These are phyloP conservation scores for Lolium rigidum DNA, from an alignment of 176 grass and related monocot species.

Conservation along the genomic window DNA sequence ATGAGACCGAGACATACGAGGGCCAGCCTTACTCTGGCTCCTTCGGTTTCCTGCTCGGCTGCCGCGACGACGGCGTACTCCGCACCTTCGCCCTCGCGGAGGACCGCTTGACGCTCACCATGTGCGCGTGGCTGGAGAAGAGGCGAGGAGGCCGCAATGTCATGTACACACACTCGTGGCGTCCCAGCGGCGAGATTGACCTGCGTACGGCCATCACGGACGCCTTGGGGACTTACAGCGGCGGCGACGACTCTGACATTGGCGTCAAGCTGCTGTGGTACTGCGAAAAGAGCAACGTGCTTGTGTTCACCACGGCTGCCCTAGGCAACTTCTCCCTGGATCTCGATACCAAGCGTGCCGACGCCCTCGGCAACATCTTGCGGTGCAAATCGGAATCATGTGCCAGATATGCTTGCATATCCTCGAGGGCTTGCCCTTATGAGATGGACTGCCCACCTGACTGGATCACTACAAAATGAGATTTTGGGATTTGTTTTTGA, in stretches of 20 bases:
- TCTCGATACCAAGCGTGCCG: background rate
- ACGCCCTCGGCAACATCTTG: background rate
- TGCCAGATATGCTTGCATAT: background rate
- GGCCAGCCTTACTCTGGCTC: background rate
- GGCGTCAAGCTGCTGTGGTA: background rate
- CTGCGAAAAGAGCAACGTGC: background rate
- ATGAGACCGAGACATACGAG: background rate
- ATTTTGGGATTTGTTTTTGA: too few relatives aligned
- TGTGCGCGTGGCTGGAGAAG: too few relatives aligned
- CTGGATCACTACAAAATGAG: conserved; percentile 4
- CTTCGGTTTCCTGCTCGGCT: background rate
- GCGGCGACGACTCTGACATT: background rate
- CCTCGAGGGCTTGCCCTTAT: conserved; percentile 3
- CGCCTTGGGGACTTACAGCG: background rate
- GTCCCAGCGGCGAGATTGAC: background rate
- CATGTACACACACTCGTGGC: background rate
- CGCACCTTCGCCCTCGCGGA: background rate
- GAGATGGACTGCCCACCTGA: background rate
- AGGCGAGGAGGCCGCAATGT: too few relatives aligned
- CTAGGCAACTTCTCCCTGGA: background rate
- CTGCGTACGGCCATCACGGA: background rate
- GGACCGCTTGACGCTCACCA: background rate
- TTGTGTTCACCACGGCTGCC: background rate
- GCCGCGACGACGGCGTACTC: background rate
- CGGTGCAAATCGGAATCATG: background rate